Evolutionary conservation across 148 eudicot species (phyloP), one percentile per base, ranked within the genome.

Genomic region (Nepenthes gracilis): DNA sequence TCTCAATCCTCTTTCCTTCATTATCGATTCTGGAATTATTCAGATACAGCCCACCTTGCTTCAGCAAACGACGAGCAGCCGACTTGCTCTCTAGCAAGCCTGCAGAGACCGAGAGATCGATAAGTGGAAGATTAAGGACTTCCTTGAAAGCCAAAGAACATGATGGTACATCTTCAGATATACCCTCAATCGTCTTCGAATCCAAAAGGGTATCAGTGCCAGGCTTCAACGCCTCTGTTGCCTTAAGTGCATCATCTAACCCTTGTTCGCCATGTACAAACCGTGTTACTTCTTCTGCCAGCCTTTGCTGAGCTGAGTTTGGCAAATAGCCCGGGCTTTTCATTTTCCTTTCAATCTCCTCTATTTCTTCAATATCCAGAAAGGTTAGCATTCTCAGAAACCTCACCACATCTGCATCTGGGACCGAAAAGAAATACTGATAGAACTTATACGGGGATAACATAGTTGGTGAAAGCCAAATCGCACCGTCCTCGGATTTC

Each of bases 241-340:
- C 97, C 76, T 77, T 83, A 33, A 87, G 53, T 2, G 97, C 96
- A 77, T 91, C 97, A 7, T 77, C 69, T 43, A 91, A 72, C 15
- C 97, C 96, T 47, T 83, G 85, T 35, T 85, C 73, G 4, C 97
- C 96, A 57, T 91, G 96, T 61, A 91, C 97, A 36, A 91, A 88
- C 6, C 79, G 69, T 0, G 97, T 91, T 37, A 91, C 81, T 69
- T 91, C 97, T 64, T 88, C 97, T 0, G 93, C 96, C 7, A 91
- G 80, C 80, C 82, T 72, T 12, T 81, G 78, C 57, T 87, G 97
- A 6, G 85, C 97, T 0, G 78, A 68, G 57, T 91, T 91, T 1
- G 96, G 90, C 36, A 81, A 75, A 68, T 91, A 83, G 12, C 68
- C 80, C 0, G 63, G 60, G 6, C 40, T 59, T 63, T 67, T 66